Percentiles rank a stretch among this genome's conserved stretches.
Conservation (phyloP, 2,329 filamentous ascomycete species). For the Endothia cerciana region DNA sequence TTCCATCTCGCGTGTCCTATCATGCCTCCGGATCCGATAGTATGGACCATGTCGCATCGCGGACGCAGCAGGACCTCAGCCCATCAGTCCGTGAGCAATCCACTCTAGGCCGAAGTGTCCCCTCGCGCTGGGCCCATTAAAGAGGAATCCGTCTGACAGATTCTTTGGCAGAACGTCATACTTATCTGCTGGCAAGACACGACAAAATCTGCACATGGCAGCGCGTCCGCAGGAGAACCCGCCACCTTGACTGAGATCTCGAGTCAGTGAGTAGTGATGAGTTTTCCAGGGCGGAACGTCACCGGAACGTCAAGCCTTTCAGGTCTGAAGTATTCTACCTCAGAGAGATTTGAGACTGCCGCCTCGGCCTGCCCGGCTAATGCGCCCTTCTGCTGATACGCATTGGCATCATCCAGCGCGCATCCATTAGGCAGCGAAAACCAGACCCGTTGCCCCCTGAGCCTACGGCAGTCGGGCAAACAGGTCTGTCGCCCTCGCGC, state of each 20-base stretch:
- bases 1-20: constrained; percentile 13
- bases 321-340: neutral
- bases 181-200: neutral
- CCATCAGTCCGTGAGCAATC: constrained; percentile 9
- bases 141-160: neutral
- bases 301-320: neutral
- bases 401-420: neutral
- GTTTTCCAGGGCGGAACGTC: neutral
- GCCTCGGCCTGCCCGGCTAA: neutral
- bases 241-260: neutral
- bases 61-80: constrained; percentile 19
- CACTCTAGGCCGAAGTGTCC: neutral
- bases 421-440: too few species aligned
- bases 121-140: neutral
- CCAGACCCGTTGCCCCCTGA: neutral
- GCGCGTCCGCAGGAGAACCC: neutral
- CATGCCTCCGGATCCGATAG: constrained; percentile 19
- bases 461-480: neutral
- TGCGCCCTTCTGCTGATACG: neutral
- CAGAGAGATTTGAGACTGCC: neutral
- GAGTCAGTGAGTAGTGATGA: constrained; percentile 2
- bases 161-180: constrained; percentile 5
- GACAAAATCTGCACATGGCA: neutral
- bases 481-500: too few species aligned
- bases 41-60: constrained; percentile 27